Percentiles rank a stretch among this genome's conserved stretches.
These are phyloP conservation scores for Cystobasidiaceae sp. DNA, from an alignment of 1,284 basidiomycete species.

Conservation along the genomic window DNA sequence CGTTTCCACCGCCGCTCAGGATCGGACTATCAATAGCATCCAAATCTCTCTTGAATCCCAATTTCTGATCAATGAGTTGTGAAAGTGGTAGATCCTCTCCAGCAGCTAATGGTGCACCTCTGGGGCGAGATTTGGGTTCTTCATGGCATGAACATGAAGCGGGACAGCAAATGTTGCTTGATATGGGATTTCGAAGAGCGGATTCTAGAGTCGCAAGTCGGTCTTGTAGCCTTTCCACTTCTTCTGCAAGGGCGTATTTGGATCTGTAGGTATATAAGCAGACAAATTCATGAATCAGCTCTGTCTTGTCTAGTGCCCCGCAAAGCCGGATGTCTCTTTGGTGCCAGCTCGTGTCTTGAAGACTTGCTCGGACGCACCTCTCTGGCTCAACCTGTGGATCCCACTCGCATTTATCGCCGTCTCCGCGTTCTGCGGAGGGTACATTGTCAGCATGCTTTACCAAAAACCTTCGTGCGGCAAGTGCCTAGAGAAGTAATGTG, in stretches of 20 bases:
- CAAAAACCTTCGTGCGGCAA: too few species aligned
- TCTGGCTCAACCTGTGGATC: constrained; percentile 14
- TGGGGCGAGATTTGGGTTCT: neutral
- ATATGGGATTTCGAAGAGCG: neutral
- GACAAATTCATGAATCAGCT: neutral
- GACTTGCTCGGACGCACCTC: neutral
- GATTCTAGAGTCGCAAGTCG: neutral
- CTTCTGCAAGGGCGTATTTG: neutral
- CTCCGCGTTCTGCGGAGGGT: constrained; percentile 20
- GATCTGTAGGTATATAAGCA: neutral
- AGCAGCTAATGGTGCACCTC: neutral
- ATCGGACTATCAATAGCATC: neutral
- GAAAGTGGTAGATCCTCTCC: neutral
- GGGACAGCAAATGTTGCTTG: neutral
- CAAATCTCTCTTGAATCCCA: neutral
- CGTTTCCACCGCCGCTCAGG: too few species aligned
- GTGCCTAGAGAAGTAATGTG: too few species aligned
- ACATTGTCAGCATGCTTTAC: too few species aligned
- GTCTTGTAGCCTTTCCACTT: neutral
- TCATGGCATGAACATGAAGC: constrained; percentile 4
- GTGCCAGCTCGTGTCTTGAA: too few species aligned
- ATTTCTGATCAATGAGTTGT: constrained; percentile 1
- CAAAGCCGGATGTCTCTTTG: too few species aligned
- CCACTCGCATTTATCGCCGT: constrained; percentile 1
- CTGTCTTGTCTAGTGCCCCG: neutral